Base-by-base conservation (phyloP, 208 protist genomes). In the Tritrichomonas musculus region DNA sequence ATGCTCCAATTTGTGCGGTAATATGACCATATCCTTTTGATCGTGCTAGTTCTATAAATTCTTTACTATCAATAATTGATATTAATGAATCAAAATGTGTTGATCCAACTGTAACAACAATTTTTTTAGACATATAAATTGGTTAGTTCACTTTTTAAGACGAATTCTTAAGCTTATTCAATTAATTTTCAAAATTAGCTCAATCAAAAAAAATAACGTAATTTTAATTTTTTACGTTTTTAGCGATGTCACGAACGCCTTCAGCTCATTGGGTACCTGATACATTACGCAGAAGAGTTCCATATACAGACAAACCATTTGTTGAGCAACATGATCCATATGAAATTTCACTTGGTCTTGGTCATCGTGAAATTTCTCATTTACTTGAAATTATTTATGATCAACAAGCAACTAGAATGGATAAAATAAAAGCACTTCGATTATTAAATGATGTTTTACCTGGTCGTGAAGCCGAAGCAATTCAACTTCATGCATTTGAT, bases 11-110 rank as follows among this genome's bases (percentile, higher is more conserved):
- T 88, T 96, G 94, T 33, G 60, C 53, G 92, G 93, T 92, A 88
- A 96, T 95, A 57, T 66, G 25, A 41, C 93, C 95, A 25, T 94
- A 95, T 22, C 95, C 95, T 93, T 95, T 92, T 25, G 93, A n/a
- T 36, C 72, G 69, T 22, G 55, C 36, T 13, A 44, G 13, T 22
- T 72, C 55, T n/a, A 94, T 44, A 77, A 92, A 55, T 53, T 49
- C 73, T 44, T 36, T 53, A 27, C 30, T 39, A 93, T 96, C 95
- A 44, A 96, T 36, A 22, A 39, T 92, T 36, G 47, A 36, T 14
- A 96, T 94, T 72, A 96, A 93, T n/a, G 55, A 47, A 92, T 95
- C 93, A 88, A 96, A 96, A 82, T 92, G 49, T 30, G 95, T 96
- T 0, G 95, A 95, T 33, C 95, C 95, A 92, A 96, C 95, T 33